Base-by-base conservation (phyloP, 129 eudicot species). In the Chrysanthemum lavandulifolium region DNA sequence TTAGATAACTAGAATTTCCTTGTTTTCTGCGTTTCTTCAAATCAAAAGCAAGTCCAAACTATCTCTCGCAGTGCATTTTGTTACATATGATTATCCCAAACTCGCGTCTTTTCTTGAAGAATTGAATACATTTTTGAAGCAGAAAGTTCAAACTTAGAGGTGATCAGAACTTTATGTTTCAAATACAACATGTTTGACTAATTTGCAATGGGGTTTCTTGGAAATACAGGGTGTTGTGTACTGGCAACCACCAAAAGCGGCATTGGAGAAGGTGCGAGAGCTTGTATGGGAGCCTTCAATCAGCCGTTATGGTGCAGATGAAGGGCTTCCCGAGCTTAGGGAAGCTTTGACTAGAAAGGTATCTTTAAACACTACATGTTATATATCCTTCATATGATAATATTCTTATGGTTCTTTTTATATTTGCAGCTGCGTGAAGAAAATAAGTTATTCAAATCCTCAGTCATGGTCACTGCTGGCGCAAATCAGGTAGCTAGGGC, bases 391-490 rank as follows among this genome's bases (percentile, higher is more conserved):
- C 14, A 74, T 52, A 36, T 36, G 16, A 65, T 52, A 29, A 27
- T 68, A 61, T 49, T 40, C 43, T 65, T 49, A 64, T 6, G 6
- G 0, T 61, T 1, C 23, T 15, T 1, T 76, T 53, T 75, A 48
- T 61, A 21, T 62, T 55, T 79, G 80, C 92, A 95, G 99, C 76
- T 95, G 77, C 81, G 56, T 5, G 61, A 73, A 21, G 99, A 95
- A 67, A 95, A 95, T 68, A 88, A 91, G 65, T 68, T 95, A 43
- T 68, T 76, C 83, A 95, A 88, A 76, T 90, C 97, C 64, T 86
- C 96, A 3, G 91, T 95, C 81, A 91, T 95, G 97, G 99, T 95
- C 52, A 95, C 99, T 78, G 96, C 99, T 54, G 99, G 99, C 18
- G 99, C 99, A 65, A 95, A 95, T 86, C 99, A 95, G 99, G 99